Evolutionary conservation across 1,284 basidiomycete genomes (phyloP).

Genomic region (Ceratobasidium sp.): DNA sequence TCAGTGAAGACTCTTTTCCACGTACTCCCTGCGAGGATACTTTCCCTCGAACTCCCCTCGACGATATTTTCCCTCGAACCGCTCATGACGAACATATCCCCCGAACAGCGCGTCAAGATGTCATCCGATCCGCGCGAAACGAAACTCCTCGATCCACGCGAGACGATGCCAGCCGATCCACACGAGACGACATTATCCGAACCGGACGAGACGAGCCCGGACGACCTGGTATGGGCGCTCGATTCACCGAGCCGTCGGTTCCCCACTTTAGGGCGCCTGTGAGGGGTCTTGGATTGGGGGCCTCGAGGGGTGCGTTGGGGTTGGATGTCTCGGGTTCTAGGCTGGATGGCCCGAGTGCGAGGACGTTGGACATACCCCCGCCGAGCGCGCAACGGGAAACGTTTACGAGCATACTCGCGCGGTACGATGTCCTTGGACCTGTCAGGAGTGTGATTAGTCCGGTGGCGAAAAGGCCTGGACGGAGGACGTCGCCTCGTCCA

Average conservation of each 20-base stretch:
- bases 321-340: background rate
- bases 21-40: too few species aligned
- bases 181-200: too few species aligned
- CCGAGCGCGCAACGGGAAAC: background rate
- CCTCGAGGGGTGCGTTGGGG: background rate
- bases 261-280: background rate
- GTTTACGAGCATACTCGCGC: background rate
- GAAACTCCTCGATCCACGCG: background rate
- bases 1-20: too few species aligned
- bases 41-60: too few species aligned
- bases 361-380: background rate
- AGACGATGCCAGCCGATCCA: background rate
- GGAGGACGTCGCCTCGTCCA: background rate
- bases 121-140: background rate
- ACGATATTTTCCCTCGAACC: too few species aligned
- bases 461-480: background rate
- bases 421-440: background rate
- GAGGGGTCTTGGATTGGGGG: background rate
- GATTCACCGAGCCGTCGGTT: background rate
- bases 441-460: background rate
- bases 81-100: too few species aligned
- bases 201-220: background rate
- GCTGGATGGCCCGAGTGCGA: too few species aligned
- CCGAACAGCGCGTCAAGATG: background rate
- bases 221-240: background rate